Conservation (phyloP, 441 rosid species). For the Erysimum pusillum region DNA sequence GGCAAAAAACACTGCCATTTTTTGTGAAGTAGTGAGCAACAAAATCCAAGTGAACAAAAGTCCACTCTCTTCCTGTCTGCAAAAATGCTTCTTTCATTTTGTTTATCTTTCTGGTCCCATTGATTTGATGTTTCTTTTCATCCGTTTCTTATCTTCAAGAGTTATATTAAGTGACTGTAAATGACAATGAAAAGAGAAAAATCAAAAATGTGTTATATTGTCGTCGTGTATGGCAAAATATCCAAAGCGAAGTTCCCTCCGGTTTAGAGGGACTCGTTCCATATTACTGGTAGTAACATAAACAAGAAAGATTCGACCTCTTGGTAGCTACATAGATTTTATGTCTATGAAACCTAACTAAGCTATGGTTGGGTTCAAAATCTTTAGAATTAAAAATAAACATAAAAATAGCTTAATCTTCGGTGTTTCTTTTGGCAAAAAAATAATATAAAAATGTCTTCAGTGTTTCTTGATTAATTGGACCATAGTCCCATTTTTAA, state of each 20-base stretch:
- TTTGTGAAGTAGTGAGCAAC: constrained; percentile 31
- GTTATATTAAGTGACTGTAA: constrained; percentile 3
- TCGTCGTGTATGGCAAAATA: constrained; percentile 3
- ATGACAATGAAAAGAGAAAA: constrained; percentile 12
- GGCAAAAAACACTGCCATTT: constrained; percentile 30
- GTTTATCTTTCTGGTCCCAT: constrained; percentile 35
- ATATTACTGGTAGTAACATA: neutral
- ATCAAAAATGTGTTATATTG: neutral
- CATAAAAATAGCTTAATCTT: neutral
- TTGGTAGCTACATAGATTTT: neutral
- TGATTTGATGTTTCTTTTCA: constrained; percentile 21
- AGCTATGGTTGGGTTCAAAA: neutral
- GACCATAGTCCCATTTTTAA: constrained; percentile 14
- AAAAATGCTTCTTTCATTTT: constrained; percentile 31
- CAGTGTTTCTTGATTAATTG: constrained; percentile 16
- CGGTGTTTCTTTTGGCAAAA: neutral
- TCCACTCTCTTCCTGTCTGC: constrained; percentile 36
- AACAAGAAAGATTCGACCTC: neutral
- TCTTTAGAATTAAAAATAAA: neutral
- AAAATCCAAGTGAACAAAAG: constrained; percentile 36
- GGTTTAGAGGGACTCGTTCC: neutral
- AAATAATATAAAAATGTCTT: constrained; percentile 10
- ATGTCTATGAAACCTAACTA: neutral
- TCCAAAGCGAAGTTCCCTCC: neutral
- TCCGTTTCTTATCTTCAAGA: neutral